phyloP scores from a whole-genome alignment of 2,329 filamentous ascomycete genomes.

The Ophiostoma fasciatum region DNA sequence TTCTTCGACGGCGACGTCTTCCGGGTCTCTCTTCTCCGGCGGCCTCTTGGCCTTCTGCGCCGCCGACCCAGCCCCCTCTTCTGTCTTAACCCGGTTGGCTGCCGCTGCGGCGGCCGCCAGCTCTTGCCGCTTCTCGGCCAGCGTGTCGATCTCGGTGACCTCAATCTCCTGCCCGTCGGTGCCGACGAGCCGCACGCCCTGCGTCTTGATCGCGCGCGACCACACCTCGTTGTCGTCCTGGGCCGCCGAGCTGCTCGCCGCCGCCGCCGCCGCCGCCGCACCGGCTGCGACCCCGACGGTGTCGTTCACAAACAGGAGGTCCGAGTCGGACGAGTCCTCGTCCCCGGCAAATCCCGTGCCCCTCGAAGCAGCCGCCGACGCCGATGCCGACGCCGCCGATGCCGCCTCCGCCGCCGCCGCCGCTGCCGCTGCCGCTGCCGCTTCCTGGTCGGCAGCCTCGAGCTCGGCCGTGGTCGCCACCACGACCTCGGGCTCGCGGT shows the following conservation, averaged over 20 bases:
- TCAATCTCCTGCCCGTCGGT: constrained; percentile 27
- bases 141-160: constrained; percentile 22
- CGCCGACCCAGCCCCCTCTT: background rate
- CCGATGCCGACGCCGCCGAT: no score
- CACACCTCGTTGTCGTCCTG: constrained; percentile 26
- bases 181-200: constrained; percentile 25
- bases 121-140: constrained; percentile 15
- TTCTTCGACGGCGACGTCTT: constrained; percentile 24
- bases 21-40: constrained; percentile 19
- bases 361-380: background rate
- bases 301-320: constrained; percentile 14
- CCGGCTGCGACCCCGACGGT: background rate
- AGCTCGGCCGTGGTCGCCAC: constrained; percentile 43
- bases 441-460: constrained; percentile 28
- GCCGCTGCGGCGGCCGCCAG: constrained; percentile 3
- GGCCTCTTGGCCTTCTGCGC: background rate
- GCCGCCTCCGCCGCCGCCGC: background rate
- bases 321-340: constrained; percentile 15
- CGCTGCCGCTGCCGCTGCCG: background rate
- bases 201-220: constrained; percentile 23
- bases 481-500: constrained; percentile 37
- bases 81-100: background rate
- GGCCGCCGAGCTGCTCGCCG: constrained; percentile 7
- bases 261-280: background rate
- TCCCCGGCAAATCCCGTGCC: constrained; percentile 17